Evolutionary conservation across 192 early-diverging fungal genomes (phyloP), one percentile per base, ranked within the genome.

Genomic region (Lunasporangiospora selenospora): DNA sequence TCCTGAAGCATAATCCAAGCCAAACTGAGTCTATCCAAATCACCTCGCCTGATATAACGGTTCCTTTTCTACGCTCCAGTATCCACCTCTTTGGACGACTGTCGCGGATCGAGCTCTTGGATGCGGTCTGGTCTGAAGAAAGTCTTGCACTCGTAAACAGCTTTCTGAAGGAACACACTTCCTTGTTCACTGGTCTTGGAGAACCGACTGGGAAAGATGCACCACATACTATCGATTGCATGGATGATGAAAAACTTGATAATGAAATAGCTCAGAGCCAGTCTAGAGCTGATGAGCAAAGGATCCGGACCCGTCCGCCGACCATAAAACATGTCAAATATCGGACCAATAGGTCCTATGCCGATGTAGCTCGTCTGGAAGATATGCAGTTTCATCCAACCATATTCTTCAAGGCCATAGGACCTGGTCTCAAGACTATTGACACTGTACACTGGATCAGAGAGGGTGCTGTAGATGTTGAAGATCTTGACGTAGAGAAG

Each of bases 241-340:
- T n/a, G n/a, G n/a, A n/a, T n/a, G n/a, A n/a, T n/a, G n/a, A n/a
- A n/a, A n/a, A n/a, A n/a, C n/a, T n/a, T n/a, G n/a, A n/a, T n/a
- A n/a, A n/a, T n/a, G n/a, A n/a, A n/a, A n/a, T n/a, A n/a, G n/a
- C n/a, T n/a, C n/a, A n/a, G n/a, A n/a, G n/a, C n/a, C n/a, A n/a
- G n/a, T n/a, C n/a, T n/a, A n/a, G n/a, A n/a, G n/a, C n/a, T n/a
- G n/a, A n/a, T n/a, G n/a, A n/a, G n/a, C n/a, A n/a, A n/a, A n/a
- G n/a, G n/a, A n/a, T n/a, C n/a, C n/a, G n/a, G n/a, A n/a, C n/a
- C n/a, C n/a, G n/a, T n/a, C n/a, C n/a, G n/a, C n/a, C n/a, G n/a
- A n/a, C n/a, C n/a, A 61, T 70, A 11, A 57, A 52, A 24, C 37
- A 53, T 26, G 4, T 70, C 11, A 70, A 54, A 9, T 70, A 70